These are phyloP conservation scores for Globisporangium paddicum DNA, from an alignment of 352 stramenopile genomes.

Conservation along the genomic window DNA sequence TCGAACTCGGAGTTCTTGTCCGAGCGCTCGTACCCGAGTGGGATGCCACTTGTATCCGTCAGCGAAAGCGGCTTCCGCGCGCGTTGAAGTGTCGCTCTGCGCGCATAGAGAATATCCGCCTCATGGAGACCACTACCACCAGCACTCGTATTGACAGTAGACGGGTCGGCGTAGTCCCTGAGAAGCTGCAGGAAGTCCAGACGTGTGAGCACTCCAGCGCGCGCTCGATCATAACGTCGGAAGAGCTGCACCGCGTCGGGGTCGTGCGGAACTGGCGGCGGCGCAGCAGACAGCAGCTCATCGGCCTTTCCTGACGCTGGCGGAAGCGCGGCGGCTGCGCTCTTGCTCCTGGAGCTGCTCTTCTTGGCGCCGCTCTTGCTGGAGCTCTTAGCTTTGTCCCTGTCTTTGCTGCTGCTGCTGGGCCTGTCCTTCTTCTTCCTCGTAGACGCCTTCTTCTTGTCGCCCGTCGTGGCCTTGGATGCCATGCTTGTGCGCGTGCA, in stretches of 20 bases:
- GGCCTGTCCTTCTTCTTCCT: constrained; percentile 11
- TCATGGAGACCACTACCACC: background rate
- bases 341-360: constrained; percentile 25
- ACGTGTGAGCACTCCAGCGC: constrained; percentile 47
- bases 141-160: background rate
- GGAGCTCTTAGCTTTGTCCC: constrained; percentile 21
- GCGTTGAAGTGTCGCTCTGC: background rate
- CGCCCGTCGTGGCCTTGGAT: background rate
- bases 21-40: constrained; percentile 65
- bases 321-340: constrained; percentile 11
- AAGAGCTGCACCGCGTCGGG: constrained; percentile 80
- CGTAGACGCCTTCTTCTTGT: constrained; percentile 5
- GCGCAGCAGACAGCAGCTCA: background rate
- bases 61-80: constrained; percentile 45
- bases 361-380: constrained; percentile 27
- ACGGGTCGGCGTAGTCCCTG: constrained; percentile 48
- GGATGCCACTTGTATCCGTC: constrained; percentile 57
- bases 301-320: background rate
- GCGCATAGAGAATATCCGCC: background rate
- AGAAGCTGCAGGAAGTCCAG: constrained; percentile 70
- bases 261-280: constrained; percentile 19
- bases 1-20: constrained; percentile 82
- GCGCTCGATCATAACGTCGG: constrained; percentile 59
- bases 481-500: background rate
- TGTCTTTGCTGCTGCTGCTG: constrained; percentile 9